Evolutionary conservation across 2,329 filamentous ascomycete genomes (phyloP).

Genomic region (Nothophoma quercina): DNA sequence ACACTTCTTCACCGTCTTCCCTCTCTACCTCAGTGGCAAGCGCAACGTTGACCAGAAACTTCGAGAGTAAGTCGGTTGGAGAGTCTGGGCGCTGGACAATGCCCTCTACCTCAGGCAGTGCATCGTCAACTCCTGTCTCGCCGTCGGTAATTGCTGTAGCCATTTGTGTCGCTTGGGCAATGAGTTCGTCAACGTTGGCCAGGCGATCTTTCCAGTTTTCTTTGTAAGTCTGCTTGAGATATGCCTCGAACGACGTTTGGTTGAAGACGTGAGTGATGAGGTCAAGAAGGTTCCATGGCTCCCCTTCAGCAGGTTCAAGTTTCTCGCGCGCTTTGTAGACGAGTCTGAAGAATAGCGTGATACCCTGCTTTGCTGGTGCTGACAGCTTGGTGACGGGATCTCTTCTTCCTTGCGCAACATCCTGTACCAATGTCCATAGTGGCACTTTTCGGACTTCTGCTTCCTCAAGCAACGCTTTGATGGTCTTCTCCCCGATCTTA

Average conservation of each 20-base stretch:
- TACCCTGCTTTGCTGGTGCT: conserved; percentile 62
- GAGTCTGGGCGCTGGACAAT: conserved; percentile 66
- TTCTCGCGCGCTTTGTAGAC: conserved; percentile 66
- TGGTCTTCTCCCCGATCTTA: conserved; percentile 79
- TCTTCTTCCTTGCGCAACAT: conserved; percentile 60
- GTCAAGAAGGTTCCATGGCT: conserved; percentile 51
- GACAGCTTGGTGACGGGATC: conserved; percentile 63
- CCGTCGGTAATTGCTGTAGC: conserved; percentile 54
- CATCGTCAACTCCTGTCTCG: conserved; percentile 55
- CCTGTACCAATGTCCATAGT: conserved; percentile 78
- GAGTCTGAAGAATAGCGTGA: conserved; percentile 66
- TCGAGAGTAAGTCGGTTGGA: conserved; percentile 71
- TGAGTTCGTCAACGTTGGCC: conserved; percentile 90
- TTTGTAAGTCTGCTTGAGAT: conserved; percentile 73
- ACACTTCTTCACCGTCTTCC: conserved; percentile 63
- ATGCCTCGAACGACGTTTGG: conserved; percentile 76
- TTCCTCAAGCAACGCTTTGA: conserved; percentile 77
- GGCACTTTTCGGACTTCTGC: conserved; percentile 73
- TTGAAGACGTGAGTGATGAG: conserved; percentile 66
- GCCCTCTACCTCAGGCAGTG: conserved; percentile 72
- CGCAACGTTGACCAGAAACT: conserved; percentile 88
- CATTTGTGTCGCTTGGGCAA: conserved; percentile 79
- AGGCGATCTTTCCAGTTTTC: conserved; percentile 74
- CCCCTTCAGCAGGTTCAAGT: conserved; percentile 55
- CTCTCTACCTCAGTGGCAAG: conserved; percentile 75